Base-by-base conservation (phyloP, 148 eudicot genomes). In the Gaultheria prostrata region DNA sequence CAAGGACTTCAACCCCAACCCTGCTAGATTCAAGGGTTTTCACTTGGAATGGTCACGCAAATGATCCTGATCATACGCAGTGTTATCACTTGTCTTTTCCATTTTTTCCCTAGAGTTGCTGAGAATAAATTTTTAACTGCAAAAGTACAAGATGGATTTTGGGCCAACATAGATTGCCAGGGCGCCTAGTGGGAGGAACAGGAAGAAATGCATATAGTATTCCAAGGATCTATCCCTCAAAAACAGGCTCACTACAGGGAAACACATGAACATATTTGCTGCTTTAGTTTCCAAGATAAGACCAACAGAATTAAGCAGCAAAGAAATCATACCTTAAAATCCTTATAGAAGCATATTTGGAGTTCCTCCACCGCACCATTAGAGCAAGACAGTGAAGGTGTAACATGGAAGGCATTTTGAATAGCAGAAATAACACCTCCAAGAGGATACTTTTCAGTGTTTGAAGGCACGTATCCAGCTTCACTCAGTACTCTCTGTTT, bases 381-480 rank as follows among this genome's bases (percentile, higher is more conserved):
- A 4, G 93, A 88, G 90, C 99, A 96, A 78, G 35, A 46, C 32
- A 96, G 46, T 76, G n/a, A 73, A 49, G 99, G 99, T 12, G 98
- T 87, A 57, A 88, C 86, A 85, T 93, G 98, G 85, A 93, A 96
- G 85, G 98, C 95, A 87, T 96, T 96, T 88, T 94, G 93, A 72
- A 96, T 90, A 54, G 97, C 95, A 63, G 98, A 85, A 82, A 89
- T 89, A 80, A 96, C 87, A 82, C 98, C 99, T 67, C 97, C 94
- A 30, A 91, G 78, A 83, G 98, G 99, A 90, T 96, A 94, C 78
- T 90, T 94, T 80, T 96, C 99, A 71, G 97, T 87, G 82, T 96
- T 92, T 61, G 99, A 96, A 83, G 99, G 91, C 77, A 91, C 88
- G 76, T 94, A 96, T 74, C 99, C 99, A 83, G 93, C 98, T 87